A percentile compares a stretch with the other conserved stretches of the same genome.
phyloP scores from a whole-genome alignment of 805 yeast species.

The Starmera caribaea region DNA sequence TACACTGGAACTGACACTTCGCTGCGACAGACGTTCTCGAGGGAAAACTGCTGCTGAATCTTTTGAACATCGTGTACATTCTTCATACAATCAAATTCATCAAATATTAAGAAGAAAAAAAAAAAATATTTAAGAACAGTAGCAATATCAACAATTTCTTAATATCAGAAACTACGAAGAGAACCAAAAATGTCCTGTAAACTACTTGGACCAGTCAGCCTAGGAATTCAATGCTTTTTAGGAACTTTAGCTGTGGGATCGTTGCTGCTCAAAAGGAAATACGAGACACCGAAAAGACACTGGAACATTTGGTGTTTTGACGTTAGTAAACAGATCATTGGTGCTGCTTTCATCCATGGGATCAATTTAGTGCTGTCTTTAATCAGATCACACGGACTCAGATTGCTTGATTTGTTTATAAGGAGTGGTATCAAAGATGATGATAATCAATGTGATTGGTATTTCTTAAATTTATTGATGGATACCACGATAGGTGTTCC shows the following conservation, averaged over 20 bases:
- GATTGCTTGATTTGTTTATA: constrained; percentile 3
- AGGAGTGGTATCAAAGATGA: constrained; percentile 22
- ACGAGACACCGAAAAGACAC: constrained; percentile 80
- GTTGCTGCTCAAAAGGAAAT: constrained; percentile 62
- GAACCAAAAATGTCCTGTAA: constrained; percentile 30
- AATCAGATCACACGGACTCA: constrained; percentile 25
- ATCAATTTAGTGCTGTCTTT: constrained; percentile 68
- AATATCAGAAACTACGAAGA: too few relatives aligned
- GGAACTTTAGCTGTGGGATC: constrained; percentile 73
- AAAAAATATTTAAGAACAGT: too few relatives aligned
- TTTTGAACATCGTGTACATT: too few relatives aligned
- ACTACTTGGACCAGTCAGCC: constrained; percentile 78
- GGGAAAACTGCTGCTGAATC: too few relatives aligned
- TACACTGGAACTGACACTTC: too few relatives aligned
- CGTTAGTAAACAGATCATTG: constrained; percentile 81
- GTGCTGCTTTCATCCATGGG: constrained; percentile 77
- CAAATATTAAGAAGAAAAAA: too few relatives aligned
- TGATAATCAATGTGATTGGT: constrained; percentile 88
- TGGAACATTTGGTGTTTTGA: constrained; percentile 87
- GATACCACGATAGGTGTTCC: constrained; percentile 95
- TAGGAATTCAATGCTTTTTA: constrained; percentile 63
- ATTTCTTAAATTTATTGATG: constrained; percentile 75
- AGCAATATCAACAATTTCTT: too few relatives aligned
- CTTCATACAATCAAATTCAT: too few relatives aligned
- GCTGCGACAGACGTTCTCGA: too few relatives aligned